Conservation (phyloP, 192 early-diverging fungal species). For the Rhizoclosmatium sp. region DNA sequence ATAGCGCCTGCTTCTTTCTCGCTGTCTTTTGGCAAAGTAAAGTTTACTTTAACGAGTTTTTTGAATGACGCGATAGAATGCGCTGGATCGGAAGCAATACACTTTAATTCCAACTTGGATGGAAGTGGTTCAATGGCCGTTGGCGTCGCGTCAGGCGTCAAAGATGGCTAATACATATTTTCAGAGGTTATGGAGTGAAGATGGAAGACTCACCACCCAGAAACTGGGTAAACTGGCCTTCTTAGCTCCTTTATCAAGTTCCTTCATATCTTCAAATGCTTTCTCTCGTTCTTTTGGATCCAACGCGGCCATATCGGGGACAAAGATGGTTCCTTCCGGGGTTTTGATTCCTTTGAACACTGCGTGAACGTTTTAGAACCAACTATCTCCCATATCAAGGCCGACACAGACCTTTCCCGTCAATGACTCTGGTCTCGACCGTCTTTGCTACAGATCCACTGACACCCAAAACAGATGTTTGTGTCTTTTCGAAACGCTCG, state of each 20-base stretch:
- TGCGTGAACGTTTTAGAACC: neutral
- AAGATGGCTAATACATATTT: constrained; percentile 59
- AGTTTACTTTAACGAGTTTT: constrained; percentile 70
- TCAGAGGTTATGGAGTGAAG: neutral
- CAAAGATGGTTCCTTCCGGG: constrained; percentile 36
- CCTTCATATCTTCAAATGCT: constrained; percentile 27
- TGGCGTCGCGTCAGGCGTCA: constrained; percentile 71
- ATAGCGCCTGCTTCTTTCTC: constrained; percentile 38
- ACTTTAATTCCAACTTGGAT: constrained; percentile 57
- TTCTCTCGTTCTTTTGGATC: constrained; percentile 20
- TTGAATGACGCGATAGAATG: constrained; percentile 76
- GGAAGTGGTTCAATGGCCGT: constrained; percentile 63
- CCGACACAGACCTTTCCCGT: constrained; percentile 23
- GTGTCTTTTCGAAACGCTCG: constrained; percentile 70
- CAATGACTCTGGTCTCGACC: constrained; percentile 39
- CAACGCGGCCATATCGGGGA: constrained; percentile 30
- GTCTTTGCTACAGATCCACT: constrained; percentile 22
- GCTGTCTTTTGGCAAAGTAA: constrained; percentile 56
- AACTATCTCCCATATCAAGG: neutral
- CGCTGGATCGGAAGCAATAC: constrained; percentile 66
- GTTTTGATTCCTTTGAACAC: constrained; percentile 49
- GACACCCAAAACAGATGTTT: constrained; percentile 52
- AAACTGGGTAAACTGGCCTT: constrained; percentile 64
- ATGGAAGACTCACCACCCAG: constrained; percentile 66
- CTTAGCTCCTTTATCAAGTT: constrained; percentile 35